phyloP scores from a whole-genome alignment of 768 basidiomycete genomes.

The Leccinum subtestaceum region DNA sequence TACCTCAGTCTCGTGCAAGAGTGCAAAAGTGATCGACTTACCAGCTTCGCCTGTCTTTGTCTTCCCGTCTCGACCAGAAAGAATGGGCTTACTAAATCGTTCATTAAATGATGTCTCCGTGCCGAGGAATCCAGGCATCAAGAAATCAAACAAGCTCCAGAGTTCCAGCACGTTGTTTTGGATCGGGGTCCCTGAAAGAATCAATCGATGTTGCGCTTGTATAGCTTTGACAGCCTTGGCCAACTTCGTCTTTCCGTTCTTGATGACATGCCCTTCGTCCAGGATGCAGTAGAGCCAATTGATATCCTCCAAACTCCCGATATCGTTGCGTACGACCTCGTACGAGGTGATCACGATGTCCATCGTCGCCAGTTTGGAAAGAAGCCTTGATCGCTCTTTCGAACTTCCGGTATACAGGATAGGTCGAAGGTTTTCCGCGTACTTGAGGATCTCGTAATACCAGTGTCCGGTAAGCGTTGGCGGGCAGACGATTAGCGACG shows the following conservation, averaged over 20 bases:
- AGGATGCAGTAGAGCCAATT: conserved; percentile 96
- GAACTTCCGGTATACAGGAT: conserved; percentile 88
- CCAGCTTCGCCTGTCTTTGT: conserved; percentile 93
- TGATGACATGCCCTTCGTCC: conserved; percentile 98
- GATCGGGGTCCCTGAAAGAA: conserved; percentile 96
- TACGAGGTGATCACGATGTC: conserved; percentile 98
- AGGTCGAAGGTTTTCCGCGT: conserved; percentile 78
- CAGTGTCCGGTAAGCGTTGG: conserved; percentile 98
- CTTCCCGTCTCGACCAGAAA: conserved; percentile 93
- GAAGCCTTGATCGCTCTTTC: conserved; percentile 69
- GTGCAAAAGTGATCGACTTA: conserved; percentile 36
- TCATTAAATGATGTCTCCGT: conserved; percentile 93
- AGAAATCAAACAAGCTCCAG: conserved; percentile 98
- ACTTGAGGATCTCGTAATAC: conserved; percentile 97
- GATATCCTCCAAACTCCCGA: conserved; percentile 64
- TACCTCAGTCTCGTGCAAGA: conserved; percentile 1
- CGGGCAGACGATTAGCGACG: conserved; percentile 93
- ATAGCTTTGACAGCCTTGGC: conserved; percentile 94
- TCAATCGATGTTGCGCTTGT: conserved; percentile 86
- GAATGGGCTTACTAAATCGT: conserved; percentile 91
- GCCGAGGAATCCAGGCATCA: conserved; percentile 99
- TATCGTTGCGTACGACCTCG: conserved; percentile 95
- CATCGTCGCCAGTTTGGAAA: conserved; percentile 61
- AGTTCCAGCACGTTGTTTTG: conserved; percentile 98
- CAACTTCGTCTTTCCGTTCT: conserved; percentile 97